A percentile compares a stretch with the other conserved stretches of the same genome.
Conservation (phyloP, 768 basidiomycete species). For the Trametes gibbosa region DNA sequence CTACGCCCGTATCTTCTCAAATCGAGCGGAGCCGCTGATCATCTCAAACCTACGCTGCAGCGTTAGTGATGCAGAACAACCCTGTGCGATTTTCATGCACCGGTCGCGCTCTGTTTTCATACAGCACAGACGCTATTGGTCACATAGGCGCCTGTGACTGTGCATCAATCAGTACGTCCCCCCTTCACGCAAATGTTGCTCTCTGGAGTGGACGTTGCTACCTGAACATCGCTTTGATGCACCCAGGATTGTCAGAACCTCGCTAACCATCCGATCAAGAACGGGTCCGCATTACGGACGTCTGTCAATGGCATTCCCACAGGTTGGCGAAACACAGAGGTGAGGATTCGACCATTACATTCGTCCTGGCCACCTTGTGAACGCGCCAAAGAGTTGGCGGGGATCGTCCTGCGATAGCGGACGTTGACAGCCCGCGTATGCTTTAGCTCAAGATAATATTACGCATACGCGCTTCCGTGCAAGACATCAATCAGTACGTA, state of each 20-base stretch:
- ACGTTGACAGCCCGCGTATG: background rate
- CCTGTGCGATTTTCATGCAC: too few species aligned
- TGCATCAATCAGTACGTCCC: slow-evolving; percentile 5
- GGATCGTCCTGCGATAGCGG: background rate
- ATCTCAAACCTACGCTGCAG: too few species aligned
- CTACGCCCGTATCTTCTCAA: too few species aligned
- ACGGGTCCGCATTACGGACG: background rate
- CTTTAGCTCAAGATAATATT: background rate
- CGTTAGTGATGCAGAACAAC: too few species aligned
- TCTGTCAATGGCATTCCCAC: background rate
- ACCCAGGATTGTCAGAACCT: background rate
- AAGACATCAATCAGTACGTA: slow-evolving; percentile 9
- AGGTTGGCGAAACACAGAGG: background rate
- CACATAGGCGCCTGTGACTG: background rate
- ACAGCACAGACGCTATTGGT: slow-evolving; percentile 9
- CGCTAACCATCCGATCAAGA: slow-evolving; percentile 1
- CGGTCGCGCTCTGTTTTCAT: slow-evolving; percentile 1
- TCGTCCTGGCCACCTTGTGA: background rate
- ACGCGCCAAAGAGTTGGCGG: background rate
- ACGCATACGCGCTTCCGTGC: background rate
- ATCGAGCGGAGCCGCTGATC: too few species aligned
- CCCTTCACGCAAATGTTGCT: background rate
- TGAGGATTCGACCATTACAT: slow-evolving; percentile 5
- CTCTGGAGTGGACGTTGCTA: background rate
- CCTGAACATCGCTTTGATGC: background rate